Conservation (phyloP, 2,329 filamentous ascomycete species). For the Alternaria dauci region DNA sequence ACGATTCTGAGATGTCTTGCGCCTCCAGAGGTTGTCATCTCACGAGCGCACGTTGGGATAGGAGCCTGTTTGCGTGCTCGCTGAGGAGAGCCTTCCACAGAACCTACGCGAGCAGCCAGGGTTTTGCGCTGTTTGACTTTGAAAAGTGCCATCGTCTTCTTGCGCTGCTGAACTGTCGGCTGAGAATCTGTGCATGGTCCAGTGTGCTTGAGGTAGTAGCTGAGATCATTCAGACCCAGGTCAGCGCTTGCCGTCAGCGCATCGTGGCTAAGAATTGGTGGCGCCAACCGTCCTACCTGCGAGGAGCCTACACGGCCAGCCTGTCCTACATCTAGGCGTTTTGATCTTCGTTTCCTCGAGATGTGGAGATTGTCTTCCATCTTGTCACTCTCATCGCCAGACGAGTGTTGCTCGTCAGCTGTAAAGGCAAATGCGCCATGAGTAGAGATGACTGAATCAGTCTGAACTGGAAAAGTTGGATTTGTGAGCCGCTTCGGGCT, state of each 20-base stretch:
- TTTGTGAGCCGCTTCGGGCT: slow-evolving; percentile 36
- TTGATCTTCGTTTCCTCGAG: slow-evolving; percentile 19
- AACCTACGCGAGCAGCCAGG: slow-evolving; percentile 31
- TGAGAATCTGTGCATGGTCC: slow-evolving; percentile 33
- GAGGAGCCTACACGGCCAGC: slow-evolving; percentile 30
- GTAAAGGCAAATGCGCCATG: slow-evolving; percentile 36
- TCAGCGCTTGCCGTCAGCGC: slow-evolving; percentile 39
- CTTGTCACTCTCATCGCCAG: slow-evolving; percentile 26
- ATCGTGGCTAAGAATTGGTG: slow-evolving; percentile 44
- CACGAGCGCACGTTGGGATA: slow-evolving; percentile 36
- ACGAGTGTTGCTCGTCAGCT: slow-evolving; percentile 34
- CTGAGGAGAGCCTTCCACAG: slow-evolving; percentile 32
- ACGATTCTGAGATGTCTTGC: slow-evolving; percentile 43
- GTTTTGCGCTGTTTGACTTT: slow-evolving; percentile 36
- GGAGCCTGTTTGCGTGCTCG: slow-evolving; percentile 22
- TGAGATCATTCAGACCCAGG: slow-evolving; percentile 41
- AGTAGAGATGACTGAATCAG: slow-evolving; percentile 23
- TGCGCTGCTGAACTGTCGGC: slow-evolving; percentile 15
- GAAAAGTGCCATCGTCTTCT: slow-evolving; percentile 36
- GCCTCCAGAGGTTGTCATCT: slow-evolving; percentile 40
- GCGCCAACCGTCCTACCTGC: slow-evolving; percentile 37
- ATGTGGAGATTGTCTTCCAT: slow-evolving; percentile 19
- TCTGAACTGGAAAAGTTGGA: slow-evolving; percentile 23
- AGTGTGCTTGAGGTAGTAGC: slow-evolving; percentile 42
- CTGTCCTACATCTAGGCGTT: slow-evolving; percentile 18